Evolutionary conservation across 2,329 filamentous ascomycete species (phyloP).

Genomic region (Cladosporium oxysporum): DNA sequence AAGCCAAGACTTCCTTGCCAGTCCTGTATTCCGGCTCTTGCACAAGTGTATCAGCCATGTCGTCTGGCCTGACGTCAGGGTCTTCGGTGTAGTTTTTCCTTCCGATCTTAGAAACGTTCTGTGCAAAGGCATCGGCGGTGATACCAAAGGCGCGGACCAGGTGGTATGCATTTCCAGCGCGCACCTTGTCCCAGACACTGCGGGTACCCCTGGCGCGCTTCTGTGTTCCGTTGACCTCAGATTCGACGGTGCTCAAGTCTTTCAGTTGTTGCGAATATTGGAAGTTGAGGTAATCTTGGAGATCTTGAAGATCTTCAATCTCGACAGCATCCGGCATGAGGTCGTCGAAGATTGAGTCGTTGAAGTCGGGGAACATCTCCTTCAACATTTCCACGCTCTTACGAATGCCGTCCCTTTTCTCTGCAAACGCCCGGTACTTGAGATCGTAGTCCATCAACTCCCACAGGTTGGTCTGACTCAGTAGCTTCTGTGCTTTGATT

Average conservation of each 20-base stretch:
- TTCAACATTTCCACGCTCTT: slow-evolving; percentile 75
- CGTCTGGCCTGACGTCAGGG: slow-evolving; percentile 73
- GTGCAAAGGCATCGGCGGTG: slow-evolving; percentile 81
- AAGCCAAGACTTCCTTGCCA: slow-evolving; percentile 71
- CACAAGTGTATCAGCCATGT: slow-evolving; percentile 79
- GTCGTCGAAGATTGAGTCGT: slow-evolving; percentile 76
- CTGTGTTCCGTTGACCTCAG: slow-evolving; percentile 66
- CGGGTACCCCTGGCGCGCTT: slow-evolving; percentile 81
- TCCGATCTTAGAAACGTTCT: slow-evolving; percentile 78
- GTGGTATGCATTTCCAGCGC: slow-evolving; percentile 75
- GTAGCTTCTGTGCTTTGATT: slow-evolving; percentile 78
- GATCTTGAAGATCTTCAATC: slow-evolving; percentile 93
- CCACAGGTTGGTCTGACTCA: slow-evolving; percentile 93
- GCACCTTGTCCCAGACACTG: slow-evolving; percentile 78
- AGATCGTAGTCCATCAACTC: slow-evolving; percentile 91
- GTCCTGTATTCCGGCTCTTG: slow-evolving; percentile 73
- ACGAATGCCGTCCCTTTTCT: slow-evolving; percentile 85
- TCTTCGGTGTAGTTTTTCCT: slow-evolving; percentile 84
- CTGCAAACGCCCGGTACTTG: slow-evolving; percentile 88
- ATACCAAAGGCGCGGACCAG: slow-evolving; percentile 91
- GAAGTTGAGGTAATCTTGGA: slow-evolving; percentile 96
- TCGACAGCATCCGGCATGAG: slow-evolving; percentile 78
- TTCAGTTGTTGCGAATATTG: slow-evolving; percentile 83
- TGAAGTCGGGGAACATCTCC: slow-evolving; percentile 56
- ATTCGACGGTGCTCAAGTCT: slow-evolving; percentile 68